These are phyloP conservation scores for Chernovozyma sophiae-reginae DNA, from an alignment of 1,139 yeast species.

Conservation along the genomic window DNA sequence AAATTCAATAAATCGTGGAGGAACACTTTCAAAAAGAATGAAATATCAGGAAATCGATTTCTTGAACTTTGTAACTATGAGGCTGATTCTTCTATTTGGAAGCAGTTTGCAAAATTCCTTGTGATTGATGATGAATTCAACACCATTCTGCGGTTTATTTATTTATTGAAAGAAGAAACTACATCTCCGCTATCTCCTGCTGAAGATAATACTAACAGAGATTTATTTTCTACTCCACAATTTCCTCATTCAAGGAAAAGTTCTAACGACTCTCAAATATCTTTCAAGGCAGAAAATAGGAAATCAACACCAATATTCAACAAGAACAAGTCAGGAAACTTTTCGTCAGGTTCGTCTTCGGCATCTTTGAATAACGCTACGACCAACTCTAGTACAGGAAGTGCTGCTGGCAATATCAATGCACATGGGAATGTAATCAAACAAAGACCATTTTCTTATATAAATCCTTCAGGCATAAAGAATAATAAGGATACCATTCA, in stretches of 20 bases:
- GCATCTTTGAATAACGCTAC: background rate
- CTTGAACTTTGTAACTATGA: slow-evolving; percentile 68
- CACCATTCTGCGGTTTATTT: slow-evolving; percentile 54
- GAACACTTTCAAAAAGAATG: slow-evolving; percentile 54
- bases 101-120: slow-evolving; percentile 38
- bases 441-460: slow-evolving; percentile 53
- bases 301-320: slow-evolving; percentile 29
- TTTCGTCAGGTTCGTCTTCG: slow-evolving; percentile 15
- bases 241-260: slow-evolving; percentile 17
- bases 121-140: slow-evolving; percentile 39
- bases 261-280: slow-evolving; percentile 16
- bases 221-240: slow-evolving; percentile 7
- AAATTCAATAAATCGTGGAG: slow-evolving; percentile 74
- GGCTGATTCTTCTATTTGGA: slow-evolving; percentile 45
- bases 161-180: slow-evolving; percentile 25
- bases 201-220: background rate
- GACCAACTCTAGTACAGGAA: slow-evolving; percentile 7
- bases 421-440: slow-evolving; percentile 10
- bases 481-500: slow-evolving; percentile 16
- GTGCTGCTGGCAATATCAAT: slow-evolving; percentile 8
- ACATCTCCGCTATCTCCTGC: slow-evolving; percentile 3
- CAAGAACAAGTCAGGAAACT: background rate
- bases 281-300: slow-evolving; percentile 26
- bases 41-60: slow-evolving; percentile 61
- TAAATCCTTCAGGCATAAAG: slow-evolving; percentile 35